Percentiles rank a stretch among this genome's conserved stretches.
Evolutionary conservation across 305 asterid genomes (phyloP).

Genomic region (Fraxinus sp.): DNA sequence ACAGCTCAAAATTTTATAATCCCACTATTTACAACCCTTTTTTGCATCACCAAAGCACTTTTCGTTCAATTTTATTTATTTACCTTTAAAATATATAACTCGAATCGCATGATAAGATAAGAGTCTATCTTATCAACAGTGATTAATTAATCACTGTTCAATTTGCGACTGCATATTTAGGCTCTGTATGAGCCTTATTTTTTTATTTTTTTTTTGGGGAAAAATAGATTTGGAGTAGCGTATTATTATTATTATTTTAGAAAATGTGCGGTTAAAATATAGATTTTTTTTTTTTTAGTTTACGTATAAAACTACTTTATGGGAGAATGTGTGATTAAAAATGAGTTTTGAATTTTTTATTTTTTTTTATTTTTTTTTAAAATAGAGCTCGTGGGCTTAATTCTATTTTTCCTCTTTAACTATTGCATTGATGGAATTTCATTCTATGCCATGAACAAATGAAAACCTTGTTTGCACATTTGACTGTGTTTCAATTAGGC

Average conservation of each 20-base stretch:
- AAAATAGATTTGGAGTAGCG: too few species aligned
- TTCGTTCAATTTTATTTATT: not conserved
- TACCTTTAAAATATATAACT: not conserved
- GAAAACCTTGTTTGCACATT: not conserved
- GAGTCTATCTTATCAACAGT: not conserved
- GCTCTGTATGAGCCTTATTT: too few species aligned
- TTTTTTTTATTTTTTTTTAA: too few species aligned
- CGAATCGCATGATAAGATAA: not conserved
- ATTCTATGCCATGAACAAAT: not conserved
- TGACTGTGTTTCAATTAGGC: not conserved
- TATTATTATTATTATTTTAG: too few species aligned
- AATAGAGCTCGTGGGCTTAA: too few species aligned
- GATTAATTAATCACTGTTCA: not conserved
- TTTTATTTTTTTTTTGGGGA: too few species aligned
- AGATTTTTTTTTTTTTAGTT: too few species aligned
- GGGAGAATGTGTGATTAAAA: too few species aligned
- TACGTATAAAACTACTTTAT: too few species aligned
- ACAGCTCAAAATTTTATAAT: too few species aligned
- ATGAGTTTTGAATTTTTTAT: too few species aligned
- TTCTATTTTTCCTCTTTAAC: not conserved
- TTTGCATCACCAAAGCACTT: not conserved
- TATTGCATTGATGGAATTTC: not conserved
- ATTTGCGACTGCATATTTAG: not conserved
- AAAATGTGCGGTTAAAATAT: too few species aligned
- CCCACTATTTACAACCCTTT: not conserved